These are phyloP conservation scores for Hyphopichia khmerensis DNA, from an alignment of 1,139 yeast genomes.

Conservation along the genomic window DNA sequence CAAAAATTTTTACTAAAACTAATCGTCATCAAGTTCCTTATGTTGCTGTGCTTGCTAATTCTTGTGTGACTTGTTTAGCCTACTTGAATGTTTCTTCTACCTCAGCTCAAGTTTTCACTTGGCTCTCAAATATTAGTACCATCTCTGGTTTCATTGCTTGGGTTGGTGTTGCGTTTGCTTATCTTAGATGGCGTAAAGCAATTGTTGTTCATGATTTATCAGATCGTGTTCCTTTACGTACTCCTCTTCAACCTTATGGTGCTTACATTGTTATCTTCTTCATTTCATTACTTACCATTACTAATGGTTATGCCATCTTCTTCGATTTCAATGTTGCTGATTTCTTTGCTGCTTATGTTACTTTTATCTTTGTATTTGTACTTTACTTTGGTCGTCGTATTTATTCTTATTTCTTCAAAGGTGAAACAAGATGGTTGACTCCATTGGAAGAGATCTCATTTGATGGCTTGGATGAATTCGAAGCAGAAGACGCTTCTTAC, in stretches of 20 bases:
- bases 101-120: slow-evolving; percentile 57
- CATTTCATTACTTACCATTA: slow-evolving; percentile 45
- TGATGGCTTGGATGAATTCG: slow-evolving; percentile 46
- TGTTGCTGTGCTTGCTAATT: slow-evolving; percentile 38
- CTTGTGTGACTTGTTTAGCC: slow-evolving; percentile 47
- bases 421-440: slow-evolving; percentile 29
- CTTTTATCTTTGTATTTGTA: slow-evolving; percentile 52
- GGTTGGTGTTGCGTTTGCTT: slow-evolving; percentile 50
- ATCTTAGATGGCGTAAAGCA: slow-evolving; percentile 56
- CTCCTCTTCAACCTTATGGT: slow-evolving; percentile 50
- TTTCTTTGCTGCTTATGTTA: slow-evolving; percentile 62
- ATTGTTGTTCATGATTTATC: slow-evolving; percentile 37
- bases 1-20: slow-evolving; percentile 52
- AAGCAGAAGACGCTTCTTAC: slow-evolving; percentile 33
- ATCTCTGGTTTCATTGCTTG: slow-evolving; percentile 71
- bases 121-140: slow-evolving; percentile 70
- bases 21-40: slow-evolving; percentile 67
- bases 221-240: slow-evolving; percentile 48
- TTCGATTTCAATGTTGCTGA: slow-evolving; percentile 47
- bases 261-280: slow-evolving; percentile 50
- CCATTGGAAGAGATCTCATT: slow-evolving; percentile 45
- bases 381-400: slow-evolving; percentile 45
- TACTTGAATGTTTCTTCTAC: slow-evolving; percentile 59
- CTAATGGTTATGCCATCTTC: slow-evolving; percentile 61
- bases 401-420: slow-evolving; percentile 27